phyloP scores from a whole-genome alignment of 768 basidiomycete genomes.

The Russula sp. region DNA sequence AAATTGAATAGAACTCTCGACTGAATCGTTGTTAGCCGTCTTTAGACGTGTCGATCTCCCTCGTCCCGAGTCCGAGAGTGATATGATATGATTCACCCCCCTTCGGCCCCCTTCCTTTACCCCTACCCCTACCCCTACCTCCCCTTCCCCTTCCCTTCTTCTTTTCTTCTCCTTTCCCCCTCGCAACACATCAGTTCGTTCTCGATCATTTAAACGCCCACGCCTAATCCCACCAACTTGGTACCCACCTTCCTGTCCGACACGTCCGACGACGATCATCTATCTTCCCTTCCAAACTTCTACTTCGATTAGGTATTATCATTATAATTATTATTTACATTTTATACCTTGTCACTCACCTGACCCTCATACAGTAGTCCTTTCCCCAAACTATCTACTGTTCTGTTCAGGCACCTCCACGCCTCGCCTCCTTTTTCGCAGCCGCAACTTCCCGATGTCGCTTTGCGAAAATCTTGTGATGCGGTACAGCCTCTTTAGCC shows the following conservation, averaged over 20 bases:
- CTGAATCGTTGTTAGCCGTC: conserved; percentile 25
- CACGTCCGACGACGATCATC: conserved; percentile 7
- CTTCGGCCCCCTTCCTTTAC: neutral
- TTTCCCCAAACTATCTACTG: neutral
- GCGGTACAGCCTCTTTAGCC: conserved; percentile 43
- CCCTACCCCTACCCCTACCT: neutral
- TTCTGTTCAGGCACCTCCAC: conserved; percentile 15
- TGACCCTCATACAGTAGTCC: neutral
- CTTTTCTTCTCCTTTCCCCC: neutral
- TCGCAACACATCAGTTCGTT: conserved; percentile 15
- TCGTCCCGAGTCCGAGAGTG: neutral
- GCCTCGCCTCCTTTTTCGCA: conserved; percentile 39
- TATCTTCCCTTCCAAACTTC: conserved; percentile 1
- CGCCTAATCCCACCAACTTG: conserved; percentile 8
- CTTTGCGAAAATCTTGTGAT: conserved; percentile 78
- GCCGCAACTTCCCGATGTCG: conserved; percentile 70
- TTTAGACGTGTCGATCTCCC: conserved; percentile 31
- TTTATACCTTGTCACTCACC: neutral
- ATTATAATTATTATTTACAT: neutral
- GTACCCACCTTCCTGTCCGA: conserved; percentile 2
- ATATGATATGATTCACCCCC: neutral
- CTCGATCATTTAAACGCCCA: conserved; percentile 17
- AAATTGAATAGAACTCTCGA: conserved; percentile 17
- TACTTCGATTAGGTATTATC: neutral
- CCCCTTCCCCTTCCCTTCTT: neutral